A percentile compares a stretch with the other conserved stretches of the same genome.
Conservation (phyloP, 78 protist species). For the Carpediemonas membranifera region DNA sequence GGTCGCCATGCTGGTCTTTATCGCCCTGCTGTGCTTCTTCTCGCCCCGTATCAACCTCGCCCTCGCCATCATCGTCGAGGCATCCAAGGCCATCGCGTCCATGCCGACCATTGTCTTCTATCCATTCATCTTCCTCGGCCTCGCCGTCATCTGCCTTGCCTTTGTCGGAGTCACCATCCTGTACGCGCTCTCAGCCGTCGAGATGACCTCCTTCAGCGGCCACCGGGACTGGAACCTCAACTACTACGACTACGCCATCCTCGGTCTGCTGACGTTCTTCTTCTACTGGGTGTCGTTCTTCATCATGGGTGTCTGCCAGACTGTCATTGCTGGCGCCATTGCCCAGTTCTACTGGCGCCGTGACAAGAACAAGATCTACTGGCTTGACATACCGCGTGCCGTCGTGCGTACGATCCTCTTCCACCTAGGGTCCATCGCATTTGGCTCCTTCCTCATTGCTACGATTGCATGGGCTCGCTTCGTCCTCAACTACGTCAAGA, state of each 20-base stretch:
- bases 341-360: not conserved
- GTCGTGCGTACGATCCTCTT: slow-evolving; percentile 2
- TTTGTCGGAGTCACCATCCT: not conserved
- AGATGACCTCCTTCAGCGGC: not conserved
- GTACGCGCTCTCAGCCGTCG: not conserved
- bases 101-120: not conserved
- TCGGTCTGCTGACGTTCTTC: not conserved
- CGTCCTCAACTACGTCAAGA: slow-evolving; percentile 8
- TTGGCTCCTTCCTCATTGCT: slow-evolving; percentile 43
- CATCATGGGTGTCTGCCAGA: not conserved
- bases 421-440: slow-evolving; percentile 37
- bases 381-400: slow-evolving; percentile 2
- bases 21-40: not conserved
- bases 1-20: not conserved
- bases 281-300: slow-evolving; percentile 11
- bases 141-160: not conserved
- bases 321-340: slow-evolving; percentile 4
- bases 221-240: not conserved
- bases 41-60: slow-evolving; percentile 5
- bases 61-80: slow-evolving; percentile 9
- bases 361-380: not conserved
- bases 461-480: slow-evolving; percentile 8
- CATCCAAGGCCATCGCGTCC: slow-evolving; percentile 4
- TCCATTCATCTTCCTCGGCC: not conserved
- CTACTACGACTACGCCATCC: not conserved